Evolutionary conservation across 345 rosid species (phyloP).

Genomic region (Pseudoturritis turrita): DNA sequence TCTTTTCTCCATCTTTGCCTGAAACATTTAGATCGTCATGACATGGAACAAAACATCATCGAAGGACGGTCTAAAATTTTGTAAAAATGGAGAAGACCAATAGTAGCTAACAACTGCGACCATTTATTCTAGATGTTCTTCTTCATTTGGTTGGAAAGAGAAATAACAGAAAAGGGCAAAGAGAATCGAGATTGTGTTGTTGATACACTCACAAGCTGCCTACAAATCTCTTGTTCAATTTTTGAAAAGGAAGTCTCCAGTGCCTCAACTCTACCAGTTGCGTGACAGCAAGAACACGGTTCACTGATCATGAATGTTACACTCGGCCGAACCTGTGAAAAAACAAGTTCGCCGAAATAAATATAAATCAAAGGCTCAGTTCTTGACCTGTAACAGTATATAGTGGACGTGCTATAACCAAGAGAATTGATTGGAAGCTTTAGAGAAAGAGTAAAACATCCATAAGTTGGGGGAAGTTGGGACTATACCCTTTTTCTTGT

Average conservation of each 20-base stretch:
- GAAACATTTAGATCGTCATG: slow-evolving; percentile 2
- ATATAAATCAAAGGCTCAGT: background rate
- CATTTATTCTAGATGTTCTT: background rate
- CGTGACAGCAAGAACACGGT: slow-evolving; percentile 90
- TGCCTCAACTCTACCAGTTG: slow-evolving; percentile 97
- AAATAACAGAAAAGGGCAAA: background rate
- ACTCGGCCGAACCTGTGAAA: slow-evolving; percentile 87
- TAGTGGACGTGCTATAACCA: background rate
- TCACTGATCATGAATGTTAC: slow-evolving; percentile 95
- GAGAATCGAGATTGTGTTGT: background rate
- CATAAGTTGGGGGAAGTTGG: background rate
- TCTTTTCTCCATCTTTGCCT: slow-evolving; percentile 63
- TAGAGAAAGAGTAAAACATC: slow-evolving; percentile 18
- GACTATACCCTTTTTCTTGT: slow-evolving; percentile 87
- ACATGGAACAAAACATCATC: background rate
- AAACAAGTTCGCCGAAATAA: background rate
- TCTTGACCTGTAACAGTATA: background rate
- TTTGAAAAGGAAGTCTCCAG: slow-evolving; percentile 89
- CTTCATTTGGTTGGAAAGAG: background rate
- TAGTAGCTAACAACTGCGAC: background rate
- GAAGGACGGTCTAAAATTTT: background rate
- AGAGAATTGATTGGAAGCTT: background rate
- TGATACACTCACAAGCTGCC: slow-evolving; percentile 61
- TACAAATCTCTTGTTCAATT: slow-evolving; percentile 91
- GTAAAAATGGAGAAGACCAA: background rate